Percentiles rank a stretch among this genome's conserved stretches.
These are phyloP conservation scores for Colletotrichum sp. DNA, from an alignment of 2,329 filamentous ascomycete genomes.

Conservation along the genomic window DNA sequence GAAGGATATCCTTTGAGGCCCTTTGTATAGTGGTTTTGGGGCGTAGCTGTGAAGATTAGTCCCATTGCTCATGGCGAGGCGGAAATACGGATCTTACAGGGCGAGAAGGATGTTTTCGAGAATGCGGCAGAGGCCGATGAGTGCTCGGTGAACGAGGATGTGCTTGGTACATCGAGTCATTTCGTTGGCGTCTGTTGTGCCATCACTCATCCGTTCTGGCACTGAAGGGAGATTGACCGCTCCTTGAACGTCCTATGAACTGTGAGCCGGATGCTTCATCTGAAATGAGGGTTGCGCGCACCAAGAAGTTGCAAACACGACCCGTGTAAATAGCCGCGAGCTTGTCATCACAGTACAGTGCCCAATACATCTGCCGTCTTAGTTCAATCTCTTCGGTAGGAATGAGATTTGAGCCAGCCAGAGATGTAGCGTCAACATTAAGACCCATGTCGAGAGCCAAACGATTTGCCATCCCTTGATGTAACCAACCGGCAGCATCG, in stretches of 20 bases:
- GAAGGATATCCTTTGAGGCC: conserved; percentile 27
- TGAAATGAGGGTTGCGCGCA: conserved; percentile 18
- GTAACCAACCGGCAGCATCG: conserved; percentile 39
- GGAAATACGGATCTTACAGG: conserved; percentile 26
- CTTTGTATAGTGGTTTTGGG: conserved; percentile 29
- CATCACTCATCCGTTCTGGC: neutral
- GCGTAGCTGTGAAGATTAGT: conserved; percentile 28
- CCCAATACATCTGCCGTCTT: conserved; percentile 39
- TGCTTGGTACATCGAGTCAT: neutral
- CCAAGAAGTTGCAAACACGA: conserved; percentile 38
- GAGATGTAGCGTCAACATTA: conserved; percentile 35
- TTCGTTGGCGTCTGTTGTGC: neutral
- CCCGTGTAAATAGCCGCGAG: conserved; percentile 38
- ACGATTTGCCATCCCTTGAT: conserved; percentile 41
- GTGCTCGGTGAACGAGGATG: conserved; percentile 26
- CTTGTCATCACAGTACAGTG: conserved; percentile 40
- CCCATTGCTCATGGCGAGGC: neutral
- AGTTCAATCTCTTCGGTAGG: conserved; percentile 32
- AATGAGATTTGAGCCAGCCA: conserved; percentile 28
- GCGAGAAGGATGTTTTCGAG: conserved; percentile 34
- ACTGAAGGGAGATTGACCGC: conserved; percentile 30
- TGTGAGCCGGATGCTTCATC: neutral
- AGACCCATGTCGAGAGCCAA: conserved; percentile 42
- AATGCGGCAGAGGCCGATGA: conserved; percentile 32
- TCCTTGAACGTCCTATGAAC: conserved; percentile 31